Conservation (phyloP, 306 rosid species). For the Comarum palustre region DNA sequence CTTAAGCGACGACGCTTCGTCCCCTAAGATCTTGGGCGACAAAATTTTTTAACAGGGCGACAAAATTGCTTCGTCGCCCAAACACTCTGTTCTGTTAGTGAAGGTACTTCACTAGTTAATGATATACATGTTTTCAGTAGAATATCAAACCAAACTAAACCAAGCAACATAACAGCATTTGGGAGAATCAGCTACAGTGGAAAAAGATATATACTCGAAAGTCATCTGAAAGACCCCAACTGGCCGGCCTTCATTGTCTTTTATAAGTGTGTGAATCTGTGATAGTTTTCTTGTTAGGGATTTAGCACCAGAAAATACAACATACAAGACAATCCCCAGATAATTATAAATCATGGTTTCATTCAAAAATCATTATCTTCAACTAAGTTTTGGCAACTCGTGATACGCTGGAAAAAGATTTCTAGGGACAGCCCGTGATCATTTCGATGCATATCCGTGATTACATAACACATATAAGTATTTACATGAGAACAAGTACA, state of each 20-base stretch:
- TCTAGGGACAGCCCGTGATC: conserved; percentile 22
- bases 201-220: too few relatives aligned
- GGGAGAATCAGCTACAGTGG: too few relatives aligned
- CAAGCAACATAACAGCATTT: too few relatives aligned
- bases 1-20: too few relatives aligned
- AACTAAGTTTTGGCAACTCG: conserved; percentile 21
- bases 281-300: not conserved
- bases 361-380: not conserved
- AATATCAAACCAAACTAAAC: too few relatives aligned
- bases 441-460: conserved; percentile 24
- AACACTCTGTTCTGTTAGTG: too few relatives aligned
- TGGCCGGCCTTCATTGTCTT: conserved; percentile 13
- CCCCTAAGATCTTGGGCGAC: too few relatives aligned
- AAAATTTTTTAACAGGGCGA: too few relatives aligned
- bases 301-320: conserved; percentile 1
- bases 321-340: not conserved
- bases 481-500: not conserved
- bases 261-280: not conserved
- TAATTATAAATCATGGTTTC: not conserved
- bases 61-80: too few relatives aligned
- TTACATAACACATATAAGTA: not conserved
- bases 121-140: too few relatives aligned
- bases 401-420: conserved; percentile 5
- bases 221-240: too few relatives aligned
- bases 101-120: too few relatives aligned